Evolutionary conservation across 192 early-diverging fungal species (phyloP), one percentile per base, ranked within the genome.

Genomic region (Backusella tarrabulga): DNA sequence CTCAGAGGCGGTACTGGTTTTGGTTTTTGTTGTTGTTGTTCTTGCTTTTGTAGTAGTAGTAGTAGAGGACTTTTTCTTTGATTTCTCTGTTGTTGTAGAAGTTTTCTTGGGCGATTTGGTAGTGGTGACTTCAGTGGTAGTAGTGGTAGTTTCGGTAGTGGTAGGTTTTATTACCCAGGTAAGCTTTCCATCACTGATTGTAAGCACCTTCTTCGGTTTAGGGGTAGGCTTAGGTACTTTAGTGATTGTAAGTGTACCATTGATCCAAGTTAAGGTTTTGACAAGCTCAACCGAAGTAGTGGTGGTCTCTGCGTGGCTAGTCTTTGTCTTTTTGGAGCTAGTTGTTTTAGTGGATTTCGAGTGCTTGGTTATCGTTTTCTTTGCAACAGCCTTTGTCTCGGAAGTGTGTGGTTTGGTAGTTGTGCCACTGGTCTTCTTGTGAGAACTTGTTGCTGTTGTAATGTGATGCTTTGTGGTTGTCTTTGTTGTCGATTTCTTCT

Each of bases 221-320:
- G 56, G 56, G 23, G 56, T 29, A 63, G 56, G 56, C 21, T 63
- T 63, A 63, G 56, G 56, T 3, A 63, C 56, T 26, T 63, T 63
- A 63, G 56, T 63, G 26, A 63, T 63, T 9, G 56, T 63, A 29
- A 63, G 56, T 63, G 56, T 63, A 29, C 56, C 56, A 29, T 63
- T 63, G 26, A 63, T 63, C 56, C 56, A 63, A 29, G 56, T 63
- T 63, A 63, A 63, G 56, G 56, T 63, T 63, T 63, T 63, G 56
- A 63, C 56, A 63, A 63, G 56, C 8, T 63, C 56, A 26, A 63
- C 56, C 21, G 56, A 63, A 63, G 56, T 63, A 26, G 54, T 60
- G 26, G 56, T 63, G 56, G 56, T 63, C 56, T 63, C 29, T 63
- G 56, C 21, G 26, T 63, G 56, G 23, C 23, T 63, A 23, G 56